phyloP scores from a whole-genome alignment of 2,329 filamentous ascomycete species.

The Helminthosporium solani region DNA sequence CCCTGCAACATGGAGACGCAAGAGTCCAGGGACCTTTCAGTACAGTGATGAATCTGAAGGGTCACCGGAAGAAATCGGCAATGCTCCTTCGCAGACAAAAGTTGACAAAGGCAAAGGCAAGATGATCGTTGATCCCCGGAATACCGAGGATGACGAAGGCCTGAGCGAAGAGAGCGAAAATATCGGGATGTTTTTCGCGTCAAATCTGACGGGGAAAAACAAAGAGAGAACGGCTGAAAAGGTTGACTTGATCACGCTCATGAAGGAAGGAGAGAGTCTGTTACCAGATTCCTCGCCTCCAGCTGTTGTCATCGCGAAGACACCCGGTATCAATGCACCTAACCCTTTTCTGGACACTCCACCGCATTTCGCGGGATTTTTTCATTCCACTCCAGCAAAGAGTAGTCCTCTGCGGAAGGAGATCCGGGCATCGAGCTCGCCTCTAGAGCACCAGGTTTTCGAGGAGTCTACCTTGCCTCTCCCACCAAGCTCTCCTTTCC shows the following conservation, averaged over 20 bases:
- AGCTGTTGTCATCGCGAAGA: slow-evolving; percentile 17
- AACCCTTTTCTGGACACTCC: slow-evolving; percentile 38
- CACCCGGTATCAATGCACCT: slow-evolving; percentile 14
- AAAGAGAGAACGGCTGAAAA: slow-evolving; percentile 28
- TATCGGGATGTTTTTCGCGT: slow-evolving; percentile 42
- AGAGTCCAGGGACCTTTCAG: slow-evolving; percentile 38
- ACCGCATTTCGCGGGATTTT: slow-evolving; percentile 26
- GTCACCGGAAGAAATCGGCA: slow-evolving; percentile 13
- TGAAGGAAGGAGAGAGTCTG: slow-evolving; percentile 35
- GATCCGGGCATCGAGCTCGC: slow-evolving; percentile 27
- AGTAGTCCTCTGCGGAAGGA: slow-evolving; percentile 39
- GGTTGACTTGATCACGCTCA: slow-evolving; percentile 31
- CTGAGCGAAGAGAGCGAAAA: slow-evolving; percentile 36
- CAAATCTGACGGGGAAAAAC: slow-evolving; percentile 29
- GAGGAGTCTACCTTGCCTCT: slow-evolving; percentile 35
- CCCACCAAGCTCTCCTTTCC: slow-evolving; percentile 37
- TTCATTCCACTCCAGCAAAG: slow-evolving; percentile 31
- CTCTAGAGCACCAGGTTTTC: slow-evolving; percentile 17
- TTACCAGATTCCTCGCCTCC: slow-evolving; percentile 34
- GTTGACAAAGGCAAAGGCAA: slow-evolving; percentile 19
- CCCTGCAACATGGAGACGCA: slow-evolving; percentile 47
- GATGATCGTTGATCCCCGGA: slow-evolving; percentile 8
- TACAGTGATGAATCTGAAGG: slow-evolving; percentile 43
- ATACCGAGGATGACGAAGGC: slow-evolving; percentile 16
- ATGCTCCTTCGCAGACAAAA: not conserved